phyloP scores from a whole-genome alignment of 2,329 filamentous ascomycete genomes.

The Colletotrichum endophyticum region DNA sequence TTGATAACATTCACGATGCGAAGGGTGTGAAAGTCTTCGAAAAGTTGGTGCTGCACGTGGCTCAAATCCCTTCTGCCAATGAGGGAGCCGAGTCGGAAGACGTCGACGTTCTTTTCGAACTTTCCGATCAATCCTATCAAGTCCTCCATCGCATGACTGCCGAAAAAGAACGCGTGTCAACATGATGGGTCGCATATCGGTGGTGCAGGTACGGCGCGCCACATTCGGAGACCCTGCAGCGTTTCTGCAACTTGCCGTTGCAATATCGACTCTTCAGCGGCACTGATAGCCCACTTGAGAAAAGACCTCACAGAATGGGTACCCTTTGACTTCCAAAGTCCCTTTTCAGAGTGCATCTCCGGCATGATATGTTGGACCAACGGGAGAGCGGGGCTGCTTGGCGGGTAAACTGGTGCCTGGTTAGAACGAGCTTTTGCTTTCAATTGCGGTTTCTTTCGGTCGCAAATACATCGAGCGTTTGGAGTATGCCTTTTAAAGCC shows the following conservation, averaged over 20 bases:
- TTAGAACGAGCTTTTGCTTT: not conserved
- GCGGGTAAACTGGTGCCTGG: not conserved
- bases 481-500: no score
- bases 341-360: not conserved
- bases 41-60: not conserved
- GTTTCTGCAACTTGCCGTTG: not conserved
- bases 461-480: not conserved
- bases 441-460: not conserved
- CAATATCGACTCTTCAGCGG: not conserved
- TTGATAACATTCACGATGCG: conserved; percentile 27
- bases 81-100: not conserved
- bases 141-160: not conserved
- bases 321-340: not conserved
- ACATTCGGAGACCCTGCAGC: not conserved
- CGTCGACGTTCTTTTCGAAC: not conserved
- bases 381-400: not conserved
- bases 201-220: not conserved
- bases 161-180: not conserved
- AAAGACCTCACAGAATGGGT: not conserved
- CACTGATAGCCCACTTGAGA: not conserved
- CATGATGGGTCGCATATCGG: not conserved
- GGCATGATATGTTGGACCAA: not conserved
- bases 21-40: conserved; percentile 21
- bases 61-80: not conserved
- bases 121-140: not conserved